These are phyloP conservation scores for Mikania micrantha DNA, from an alignment of 129 eudicot genomes.

Conservation along the genomic window DNA sequence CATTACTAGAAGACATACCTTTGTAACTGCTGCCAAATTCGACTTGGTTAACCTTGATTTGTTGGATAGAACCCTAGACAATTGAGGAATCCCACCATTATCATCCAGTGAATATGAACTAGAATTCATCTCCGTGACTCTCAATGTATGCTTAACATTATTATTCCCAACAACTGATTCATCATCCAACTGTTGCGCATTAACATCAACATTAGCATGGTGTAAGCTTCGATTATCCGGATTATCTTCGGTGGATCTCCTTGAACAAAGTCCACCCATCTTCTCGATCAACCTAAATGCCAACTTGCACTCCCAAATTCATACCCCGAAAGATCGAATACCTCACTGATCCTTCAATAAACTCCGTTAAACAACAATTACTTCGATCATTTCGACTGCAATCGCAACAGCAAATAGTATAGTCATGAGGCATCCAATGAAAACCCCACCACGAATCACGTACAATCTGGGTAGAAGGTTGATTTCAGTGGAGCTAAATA, in stretches of 20 bases:
- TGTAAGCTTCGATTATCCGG: conserved; percentile 34
- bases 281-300: neutral
- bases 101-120: conserved; percentile 28
- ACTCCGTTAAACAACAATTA: too few relatives aligned
- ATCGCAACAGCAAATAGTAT: too few relatives aligned
- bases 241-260: conserved; percentile 61
- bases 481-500: too few relatives aligned
- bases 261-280: conserved; percentile 96
- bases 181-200: conserved; percentile 36
- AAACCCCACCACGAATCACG: too few relatives aligned
- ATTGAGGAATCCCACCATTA: conserved; percentile 81
- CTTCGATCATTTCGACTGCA: too few relatives aligned
- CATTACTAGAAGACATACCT: too few relatives aligned
- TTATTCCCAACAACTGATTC: conserved; percentile 21
- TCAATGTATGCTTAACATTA: neutral
- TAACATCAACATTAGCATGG: conserved; percentile 42
- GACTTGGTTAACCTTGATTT: conserved; percentile 63
- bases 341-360: too few relatives aligned
- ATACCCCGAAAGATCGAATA: too few relatives aligned
- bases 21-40: conserved; percentile 20
- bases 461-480: too few relatives aligned
- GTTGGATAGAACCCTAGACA: conserved; percentile 61
- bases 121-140: too few relatives aligned
- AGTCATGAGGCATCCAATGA: too few relatives aligned
- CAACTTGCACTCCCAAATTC: conserved; percentile 18